Evolutionary conservation across 306 rosid species (phyloP).

Genomic region (Quercus engelmannii): DNA sequence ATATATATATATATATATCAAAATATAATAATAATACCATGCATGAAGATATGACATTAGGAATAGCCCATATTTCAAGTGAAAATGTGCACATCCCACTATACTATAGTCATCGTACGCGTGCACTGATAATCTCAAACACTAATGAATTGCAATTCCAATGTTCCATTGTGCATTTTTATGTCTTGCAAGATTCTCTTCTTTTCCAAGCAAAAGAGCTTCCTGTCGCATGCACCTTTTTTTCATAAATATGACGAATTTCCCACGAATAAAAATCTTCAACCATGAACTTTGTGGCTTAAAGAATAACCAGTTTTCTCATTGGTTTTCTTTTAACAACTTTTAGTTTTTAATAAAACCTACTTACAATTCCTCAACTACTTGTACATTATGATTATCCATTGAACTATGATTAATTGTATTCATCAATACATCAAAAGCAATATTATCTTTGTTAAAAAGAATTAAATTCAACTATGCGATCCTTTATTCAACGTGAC

Average conservation of each 20-base stretch:
- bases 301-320: no score
- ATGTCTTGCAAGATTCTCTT: slow-evolving; percentile 68
- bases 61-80: slow-evolving; percentile 8
- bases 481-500: no score
- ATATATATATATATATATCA: neutral
- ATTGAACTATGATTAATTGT: no score
- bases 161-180: slow-evolving; percentile 33
- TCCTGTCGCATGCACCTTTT: slow-evolving; percentile 27
- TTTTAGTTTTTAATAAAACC: slow-evolving; percentile 20
- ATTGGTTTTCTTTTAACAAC: neutral
- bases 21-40: neutral
- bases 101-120: slow-evolving; percentile 36
- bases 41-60: slow-evolving; percentile 10
- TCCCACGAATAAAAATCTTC: neutral
- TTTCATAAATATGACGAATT: slow-evolving; percentile 20
- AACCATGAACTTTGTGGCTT: no score
- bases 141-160: slow-evolving; percentile 38
- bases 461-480: no score
- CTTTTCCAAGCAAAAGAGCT: slow-evolving; percentile 41
- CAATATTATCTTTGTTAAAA: no score
- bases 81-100: slow-evolving; percentile 30
- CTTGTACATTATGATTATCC: no score
- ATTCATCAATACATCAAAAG: no score
- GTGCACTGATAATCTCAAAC: slow-evolving; percentile 33
- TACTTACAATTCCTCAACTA: no score